Evolutionary conservation across 352 stramenopile species (phyloP).

Genomic region (Pythium phragmitis): DNA sequence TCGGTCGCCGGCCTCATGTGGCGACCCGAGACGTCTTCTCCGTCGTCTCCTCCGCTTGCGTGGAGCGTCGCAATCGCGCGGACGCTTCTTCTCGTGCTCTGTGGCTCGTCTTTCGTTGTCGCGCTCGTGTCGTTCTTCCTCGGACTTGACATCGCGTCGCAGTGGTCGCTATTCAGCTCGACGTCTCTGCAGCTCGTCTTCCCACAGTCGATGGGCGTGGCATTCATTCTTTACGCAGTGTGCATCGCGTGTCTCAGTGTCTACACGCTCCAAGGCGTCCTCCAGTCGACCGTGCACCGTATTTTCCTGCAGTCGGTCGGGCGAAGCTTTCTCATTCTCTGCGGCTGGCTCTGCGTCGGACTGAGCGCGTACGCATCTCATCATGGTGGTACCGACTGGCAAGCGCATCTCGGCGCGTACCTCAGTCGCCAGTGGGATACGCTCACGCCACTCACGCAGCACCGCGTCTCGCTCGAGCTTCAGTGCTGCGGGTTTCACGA

Average conservation of each 20-base stretch:
- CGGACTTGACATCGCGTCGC: constrained; percentile 31
- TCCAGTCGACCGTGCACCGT: constrained; percentile 14
- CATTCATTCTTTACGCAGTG: constrained; percentile 27
- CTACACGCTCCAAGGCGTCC: constrained; percentile 24
- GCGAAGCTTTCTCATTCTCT: constrained; percentile 15
- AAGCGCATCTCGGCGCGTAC: constrained; percentile 6
- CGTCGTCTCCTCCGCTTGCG: not conserved
- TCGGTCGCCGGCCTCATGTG: constrained; percentile 22
- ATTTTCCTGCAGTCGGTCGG: constrained; percentile 24
- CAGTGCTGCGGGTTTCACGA: constrained; percentile 39
- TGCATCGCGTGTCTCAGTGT: constrained; percentile 20
- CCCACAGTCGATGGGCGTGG: constrained; percentile 27
- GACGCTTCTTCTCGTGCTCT: constrained; percentile 2
- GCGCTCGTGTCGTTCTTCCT: constrained; percentile 28
- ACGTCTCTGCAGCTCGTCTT: constrained; percentile 36
- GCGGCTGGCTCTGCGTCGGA: constrained; percentile 24
- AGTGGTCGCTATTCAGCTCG: constrained; percentile 38
- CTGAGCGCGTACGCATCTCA: constrained; percentile 21
- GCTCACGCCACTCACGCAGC: constrained; percentile 23
- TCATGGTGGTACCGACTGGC: constrained; percentile 9
- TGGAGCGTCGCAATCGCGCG: constrained; percentile 2
- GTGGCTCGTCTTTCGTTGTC: constrained; percentile 10
- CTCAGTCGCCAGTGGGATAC: constrained; percentile 33
- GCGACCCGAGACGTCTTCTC: not conserved
- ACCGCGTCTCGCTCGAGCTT: constrained; percentile 31